Evolutionary conservation across 306 rosid species (phyloP), one percentile per base, ranked within the genome.

Genomic region (Alnus rubra): DNA sequence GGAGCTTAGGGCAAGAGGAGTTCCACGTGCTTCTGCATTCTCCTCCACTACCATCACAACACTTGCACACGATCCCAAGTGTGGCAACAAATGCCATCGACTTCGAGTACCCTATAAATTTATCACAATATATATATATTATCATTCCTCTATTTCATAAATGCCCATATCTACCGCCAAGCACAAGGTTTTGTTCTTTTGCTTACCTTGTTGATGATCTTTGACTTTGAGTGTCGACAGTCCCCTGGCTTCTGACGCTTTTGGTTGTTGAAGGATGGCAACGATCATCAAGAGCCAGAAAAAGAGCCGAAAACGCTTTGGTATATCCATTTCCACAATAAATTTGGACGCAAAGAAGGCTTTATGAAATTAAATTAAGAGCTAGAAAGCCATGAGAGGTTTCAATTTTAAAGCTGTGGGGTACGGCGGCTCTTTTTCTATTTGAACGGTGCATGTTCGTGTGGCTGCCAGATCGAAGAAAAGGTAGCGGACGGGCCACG

Each of bases 41-140:
- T 30, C 76, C 80, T 30, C 39, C 48, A 16, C 12, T 49, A 31
- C 79, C 84, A 35, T 81, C 80, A 15, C 84, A 81, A 39, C 84
- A 81, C 71, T 75, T 69, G 73, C 84, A 81, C 71, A 67, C 76
- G 56, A 75, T 37, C 18, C 84, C 79, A 3, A 81, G 84, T 11
- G 70, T 69, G 6, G 59, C 69, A 5, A 47, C 59, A 48, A 47
- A 23, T 0, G 9, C 59, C 48, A 23, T 23, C 28, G 28, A 23
- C 28, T 33, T 71, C 49, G 15, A 76, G 82, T 33, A 79, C 80
- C 78, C 80, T 87, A 73, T 72, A 70, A 49, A 71, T 15, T 75
- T 52, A 71, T 67, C 71, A 59, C 64, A 35, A 65, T 64, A 75
- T 37, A 65, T 64, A 75, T 37, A 23, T 56, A 78, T 47, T 56